Evolutionary conservation across 768 basidiomycete genomes (phyloP).

Genomic region (Sporobolomyces phaffii): DNA sequence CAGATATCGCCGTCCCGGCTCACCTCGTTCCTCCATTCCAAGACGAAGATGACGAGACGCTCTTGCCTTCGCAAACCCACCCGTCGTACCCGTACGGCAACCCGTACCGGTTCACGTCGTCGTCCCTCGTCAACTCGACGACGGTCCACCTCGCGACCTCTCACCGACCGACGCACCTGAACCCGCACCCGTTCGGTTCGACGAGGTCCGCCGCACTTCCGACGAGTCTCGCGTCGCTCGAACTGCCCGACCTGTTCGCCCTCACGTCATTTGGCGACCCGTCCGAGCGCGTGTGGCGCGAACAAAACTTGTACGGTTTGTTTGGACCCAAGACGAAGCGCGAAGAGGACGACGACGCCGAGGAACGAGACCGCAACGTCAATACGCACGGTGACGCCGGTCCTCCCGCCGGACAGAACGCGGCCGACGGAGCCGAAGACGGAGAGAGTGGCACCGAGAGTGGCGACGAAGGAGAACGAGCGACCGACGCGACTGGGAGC

Average conservation of each 20-base stretch:
- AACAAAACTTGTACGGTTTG: conserved; percentile 9
- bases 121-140: not conserved
- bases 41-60: conserved; percentile 41
- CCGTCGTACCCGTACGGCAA: conserved; percentile 42
- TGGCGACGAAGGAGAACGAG: too few species aligned
- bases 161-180: conserved; percentile 5
- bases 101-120: conserved; percentile 35
- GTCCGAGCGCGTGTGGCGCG: conserved; percentile 15
- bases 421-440: conserved; percentile 13
- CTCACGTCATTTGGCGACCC: conserved; percentile 31
- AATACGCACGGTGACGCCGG: conserved; percentile 31
- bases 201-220: conserved; percentile 21
- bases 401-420: conserved; percentile 33
- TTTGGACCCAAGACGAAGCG: conserved; percentile 5
- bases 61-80: conserved; percentile 39
- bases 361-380: conserved; percentile 1
- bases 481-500: too few species aligned
- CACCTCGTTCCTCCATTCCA: conserved; percentile 40
- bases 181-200: not conserved
- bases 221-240: conserved; percentile 25
- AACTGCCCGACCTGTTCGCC: conserved; percentile 12
- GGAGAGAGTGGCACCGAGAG: not conserved
- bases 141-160: not conserved
- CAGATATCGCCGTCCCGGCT: conserved; percentile 38
- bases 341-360: conserved; percentile 17